Evolutionary conservation across 805 yeast species (phyloP).

Genomic region (Kurtzmaniella fragi): DNA sequence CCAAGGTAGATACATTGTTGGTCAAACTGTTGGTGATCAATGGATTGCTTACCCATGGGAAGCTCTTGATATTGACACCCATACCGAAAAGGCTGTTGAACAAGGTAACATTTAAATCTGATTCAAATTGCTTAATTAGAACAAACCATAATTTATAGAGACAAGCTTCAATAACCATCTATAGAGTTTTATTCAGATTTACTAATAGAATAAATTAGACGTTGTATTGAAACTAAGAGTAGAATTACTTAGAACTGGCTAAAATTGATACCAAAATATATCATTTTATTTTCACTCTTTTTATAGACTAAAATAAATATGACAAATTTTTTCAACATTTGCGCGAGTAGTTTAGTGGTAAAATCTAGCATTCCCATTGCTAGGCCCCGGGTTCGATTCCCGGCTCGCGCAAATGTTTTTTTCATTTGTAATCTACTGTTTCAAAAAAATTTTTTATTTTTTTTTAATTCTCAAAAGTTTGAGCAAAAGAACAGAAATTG

Average conservation of each 20-base stretch:
- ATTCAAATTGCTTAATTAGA: neutral
- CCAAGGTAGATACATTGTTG: slow-evolving; percentile 65
- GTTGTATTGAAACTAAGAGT: too few species aligned
- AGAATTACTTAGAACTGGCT: too few species aligned
- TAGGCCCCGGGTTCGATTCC: slow-evolving; percentile 33
- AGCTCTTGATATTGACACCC: slow-evolving; percentile 73
- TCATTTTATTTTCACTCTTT: too few species aligned
- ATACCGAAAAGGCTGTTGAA: slow-evolving; percentile 55
- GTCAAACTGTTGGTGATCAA: slow-evolving; percentile 65
- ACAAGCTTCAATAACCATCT: too few species aligned
- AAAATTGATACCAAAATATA: too few species aligned
- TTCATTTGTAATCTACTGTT: neutral
- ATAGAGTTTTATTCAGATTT: too few species aligned
- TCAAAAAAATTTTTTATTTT: neutral
- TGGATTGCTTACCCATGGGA: slow-evolving; percentile 96
- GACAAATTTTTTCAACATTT: too few species aligned
- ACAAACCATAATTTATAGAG: too few species aligned
- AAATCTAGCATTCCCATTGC: slow-evolving; percentile 18
- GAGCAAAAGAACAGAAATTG: neutral
- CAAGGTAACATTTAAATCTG: slow-evolving; percentile 55
- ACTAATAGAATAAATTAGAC: too few species aligned
- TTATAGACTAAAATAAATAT: too few species aligned
- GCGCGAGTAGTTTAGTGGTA: too few species aligned
- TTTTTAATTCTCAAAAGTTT: neutral
- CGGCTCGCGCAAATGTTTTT: slow-evolving; percentile 19